Percentiles rank a stretch among this genome's conserved stretches.
Evolutionary conservation across 306 rosid species (phyloP).

Genomic region (Vicia villosa): DNA sequence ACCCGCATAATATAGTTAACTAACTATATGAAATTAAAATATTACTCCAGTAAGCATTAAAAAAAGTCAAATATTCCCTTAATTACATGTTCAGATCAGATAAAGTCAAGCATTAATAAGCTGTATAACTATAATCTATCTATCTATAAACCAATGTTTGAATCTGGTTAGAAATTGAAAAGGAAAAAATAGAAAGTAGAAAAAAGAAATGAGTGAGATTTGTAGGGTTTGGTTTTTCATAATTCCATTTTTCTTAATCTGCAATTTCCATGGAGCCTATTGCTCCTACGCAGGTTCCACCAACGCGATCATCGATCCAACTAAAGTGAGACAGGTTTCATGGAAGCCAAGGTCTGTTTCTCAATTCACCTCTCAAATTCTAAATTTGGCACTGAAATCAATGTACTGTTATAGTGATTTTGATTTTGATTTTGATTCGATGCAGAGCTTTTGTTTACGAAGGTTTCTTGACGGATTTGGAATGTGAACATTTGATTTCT

Average conservation of each 20-base stretch:
- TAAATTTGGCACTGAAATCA: background rate
- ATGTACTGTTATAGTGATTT: background rate
- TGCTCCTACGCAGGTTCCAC: conserved; percentile 74
- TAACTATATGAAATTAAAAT: too few relatives aligned
- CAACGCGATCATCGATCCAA: conserved; percentile 71
- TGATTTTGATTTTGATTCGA: background rate
- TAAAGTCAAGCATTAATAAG: background rate
- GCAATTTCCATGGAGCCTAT: conserved; percentile 36
- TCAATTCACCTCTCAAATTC: background rate
- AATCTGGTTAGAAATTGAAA: conserved; percentile 2
- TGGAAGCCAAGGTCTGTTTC: conserved; percentile 80
- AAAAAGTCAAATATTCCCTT: background rate
- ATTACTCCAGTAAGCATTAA: background rate
- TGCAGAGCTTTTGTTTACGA: conserved; percentile 86
- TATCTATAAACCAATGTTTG: background rate
- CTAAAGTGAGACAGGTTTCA: conserved; percentile 82
- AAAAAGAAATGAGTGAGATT: conserved; percentile 26
- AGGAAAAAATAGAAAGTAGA: background rate
- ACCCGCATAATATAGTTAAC: too few relatives aligned
- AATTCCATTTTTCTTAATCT: conserved; percentile 35
- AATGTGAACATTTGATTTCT: conserved; percentile 91
- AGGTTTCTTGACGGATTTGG: conserved; percentile 79
- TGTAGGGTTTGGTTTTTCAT: conserved; percentile 37
- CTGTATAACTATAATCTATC: too few relatives aligned
- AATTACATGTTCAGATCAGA: background rate